phyloP scores from a whole-genome alignment of 768 basidiomycete genomes.

The Podaxis sp. region DNA sequence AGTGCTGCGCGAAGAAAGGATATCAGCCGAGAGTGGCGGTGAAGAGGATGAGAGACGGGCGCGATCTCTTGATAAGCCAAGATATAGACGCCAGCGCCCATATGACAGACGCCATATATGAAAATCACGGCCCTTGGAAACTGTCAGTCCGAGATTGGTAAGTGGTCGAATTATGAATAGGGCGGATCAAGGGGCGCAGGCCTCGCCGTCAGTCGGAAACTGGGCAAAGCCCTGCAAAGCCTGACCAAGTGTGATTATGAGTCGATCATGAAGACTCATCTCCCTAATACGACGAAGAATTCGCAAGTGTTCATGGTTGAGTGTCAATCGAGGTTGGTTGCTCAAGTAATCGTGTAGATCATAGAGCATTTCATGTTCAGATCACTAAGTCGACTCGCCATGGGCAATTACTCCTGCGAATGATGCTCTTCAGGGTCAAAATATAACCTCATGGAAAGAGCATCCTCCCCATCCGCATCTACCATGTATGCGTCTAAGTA shows the following conservation, averaged over 20 bases:
- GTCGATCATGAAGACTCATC: too few relatives aligned
- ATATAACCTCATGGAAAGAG: conserved; percentile 74
- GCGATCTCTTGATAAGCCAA: background rate
- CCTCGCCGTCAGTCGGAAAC: background rate
- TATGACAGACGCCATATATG: background rate
- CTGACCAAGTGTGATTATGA: too few relatives aligned
- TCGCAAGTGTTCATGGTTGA: background rate
- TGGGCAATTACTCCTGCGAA: background rate
- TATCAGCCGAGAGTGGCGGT: background rate
- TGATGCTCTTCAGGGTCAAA: conserved; percentile 5
- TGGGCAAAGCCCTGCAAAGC: background rate
- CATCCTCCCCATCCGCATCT: conserved; percentile 91
- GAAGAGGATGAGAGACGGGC: background rate
- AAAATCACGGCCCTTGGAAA: background rate
- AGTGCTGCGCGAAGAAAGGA: background rate
- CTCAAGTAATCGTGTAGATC: background rate
- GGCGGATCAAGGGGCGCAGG: background rate
- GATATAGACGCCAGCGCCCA: background rate
- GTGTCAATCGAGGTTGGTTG: background rate
- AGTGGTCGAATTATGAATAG: background rate
- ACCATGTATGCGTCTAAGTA: conserved; percentile 10
- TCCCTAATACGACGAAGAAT: too few relatives aligned
- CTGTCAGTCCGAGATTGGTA: background rate
- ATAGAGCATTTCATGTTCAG: background rate
- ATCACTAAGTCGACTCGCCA: background rate